These are phyloP conservation scores for Xylaria longipes DNA, from an alignment of 495 filamentous ascomycete genomes.

Conservation along the genomic window DNA sequence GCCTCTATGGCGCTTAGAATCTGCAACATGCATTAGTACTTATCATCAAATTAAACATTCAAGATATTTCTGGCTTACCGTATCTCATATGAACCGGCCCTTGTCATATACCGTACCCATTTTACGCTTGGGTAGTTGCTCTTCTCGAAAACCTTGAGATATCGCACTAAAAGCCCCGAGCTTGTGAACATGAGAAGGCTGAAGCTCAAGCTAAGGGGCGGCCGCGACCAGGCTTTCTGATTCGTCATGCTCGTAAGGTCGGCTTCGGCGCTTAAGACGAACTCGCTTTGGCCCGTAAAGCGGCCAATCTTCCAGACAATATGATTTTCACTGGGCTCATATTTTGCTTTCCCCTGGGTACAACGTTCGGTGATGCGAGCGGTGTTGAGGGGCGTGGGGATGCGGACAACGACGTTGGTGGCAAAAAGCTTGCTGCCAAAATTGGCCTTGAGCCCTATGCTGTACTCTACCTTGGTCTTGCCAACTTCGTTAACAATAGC, in stretches of 20 bases:
- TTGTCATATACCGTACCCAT: slow-evolving; percentile 99
- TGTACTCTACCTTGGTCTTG: slow-evolving; percentile 98
- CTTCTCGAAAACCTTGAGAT: slow-evolving; percentile 99
- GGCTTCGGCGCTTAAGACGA: slow-evolving; percentile 91
- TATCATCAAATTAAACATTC: background rate
- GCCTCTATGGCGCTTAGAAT: slow-evolving; percentile 11
- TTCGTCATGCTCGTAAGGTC: slow-evolving; percentile 95
- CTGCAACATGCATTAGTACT: slow-evolving; percentile 14
- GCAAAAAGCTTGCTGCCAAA: slow-evolving; percentile 96
- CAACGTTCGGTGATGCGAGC: slow-evolving; percentile 93
- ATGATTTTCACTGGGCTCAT: slow-evolving; percentile 96
- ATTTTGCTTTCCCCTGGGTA: slow-evolving; percentile 95
- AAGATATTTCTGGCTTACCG: slow-evolving; percentile 50
- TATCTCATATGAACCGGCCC: slow-evolving; percentile 85
- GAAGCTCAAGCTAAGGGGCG: slow-evolving; percentile 90
- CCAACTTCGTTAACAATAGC: slow-evolving; percentile 97
- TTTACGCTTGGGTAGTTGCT: slow-evolving; percentile 98
- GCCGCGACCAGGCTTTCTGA: slow-evolving; percentile 96
- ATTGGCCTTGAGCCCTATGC: slow-evolving; percentile 95
- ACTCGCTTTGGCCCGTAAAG: slow-evolving; percentile 95
- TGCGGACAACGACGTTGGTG: slow-evolving; percentile 94
- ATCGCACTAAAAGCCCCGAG: slow-evolving; percentile 87
- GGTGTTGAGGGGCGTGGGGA: slow-evolving; percentile 96
- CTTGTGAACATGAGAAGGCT: slow-evolving; percentile 97
- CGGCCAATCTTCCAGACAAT: slow-evolving; percentile 99